Percentiles rank a stretch among this genome's conserved stretches.
These are phyloP conservation scores for Gloeopeniophorella convolvens DNA, from an alignment of 768 basidiomycete genomes.

Conservation along the genomic window DNA sequence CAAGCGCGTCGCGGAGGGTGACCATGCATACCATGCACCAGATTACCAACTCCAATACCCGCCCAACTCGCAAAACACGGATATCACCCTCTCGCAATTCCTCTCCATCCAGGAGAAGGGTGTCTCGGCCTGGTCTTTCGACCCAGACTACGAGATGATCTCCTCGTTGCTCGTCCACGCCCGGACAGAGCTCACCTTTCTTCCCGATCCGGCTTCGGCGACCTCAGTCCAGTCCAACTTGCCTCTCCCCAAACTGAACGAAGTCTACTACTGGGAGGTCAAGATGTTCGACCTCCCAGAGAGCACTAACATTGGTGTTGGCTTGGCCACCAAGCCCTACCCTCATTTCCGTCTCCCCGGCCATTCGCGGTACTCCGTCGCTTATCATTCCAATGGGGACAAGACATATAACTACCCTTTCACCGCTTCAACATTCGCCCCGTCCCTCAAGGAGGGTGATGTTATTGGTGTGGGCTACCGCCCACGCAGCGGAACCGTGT, in stretches of 20 bases:
- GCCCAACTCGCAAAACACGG: constrained; percentile 93
- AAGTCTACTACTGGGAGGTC: constrained; percentile 99
- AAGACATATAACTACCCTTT: constrained; percentile 98
- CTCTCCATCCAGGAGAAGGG: constrained; percentile 99
- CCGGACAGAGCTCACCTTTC: constrained; percentile 96
- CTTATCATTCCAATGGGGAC: constrained; percentile 94
- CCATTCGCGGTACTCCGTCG: constrained; percentile 78
- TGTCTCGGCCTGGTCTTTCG: constrained; percentile 98
- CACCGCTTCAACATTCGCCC: constrained; percentile 76
- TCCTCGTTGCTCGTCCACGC: constrained; percentile 90
- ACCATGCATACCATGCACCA: constrained; percentile 27
- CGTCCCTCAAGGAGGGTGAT: constrained; percentile 85
- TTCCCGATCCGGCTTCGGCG: constrained; percentile 90
- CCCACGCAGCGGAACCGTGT: constrained; percentile 95
- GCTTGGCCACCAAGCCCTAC: constrained; percentile 94
- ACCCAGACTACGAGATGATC: constrained; percentile 95
- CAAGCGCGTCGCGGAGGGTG: constrained; percentile 2
- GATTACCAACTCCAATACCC: constrained; percentile 84
- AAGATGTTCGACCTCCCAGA: constrained; percentile 97
- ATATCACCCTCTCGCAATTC: constrained; percentile 98
- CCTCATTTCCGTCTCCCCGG: constrained; percentile 92
- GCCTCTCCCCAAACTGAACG: constrained; percentile 94
- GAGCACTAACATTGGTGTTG: constrained; percentile 83
- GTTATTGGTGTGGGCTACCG: constrained; percentile 94
- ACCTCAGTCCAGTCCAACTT: constrained; percentile 96